These are phyloP conservation scores for Russula foetens DNA, from an alignment of 768 basidiomycete species.

Conservation along the genomic window DNA sequence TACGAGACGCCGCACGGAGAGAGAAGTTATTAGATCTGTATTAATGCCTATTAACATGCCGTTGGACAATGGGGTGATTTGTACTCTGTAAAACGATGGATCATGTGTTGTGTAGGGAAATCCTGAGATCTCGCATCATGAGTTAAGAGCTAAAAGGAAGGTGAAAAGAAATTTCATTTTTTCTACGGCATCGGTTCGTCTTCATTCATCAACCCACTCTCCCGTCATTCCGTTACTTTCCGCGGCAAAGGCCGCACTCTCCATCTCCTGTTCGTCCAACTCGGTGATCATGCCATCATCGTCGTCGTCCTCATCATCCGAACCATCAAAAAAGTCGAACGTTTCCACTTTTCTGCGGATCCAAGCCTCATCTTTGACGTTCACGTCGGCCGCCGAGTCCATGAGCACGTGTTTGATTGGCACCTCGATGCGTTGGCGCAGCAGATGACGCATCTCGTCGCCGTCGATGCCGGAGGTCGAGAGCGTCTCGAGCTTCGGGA, in stretches of 20 bases:
- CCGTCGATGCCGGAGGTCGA: conserved; percentile 39
- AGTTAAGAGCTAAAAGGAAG: not conserved
- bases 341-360: conserved; percentile 40
- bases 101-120: not conserved
- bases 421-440: conserved; percentile 37
- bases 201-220: conserved; percentile 1
- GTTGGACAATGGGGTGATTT: not conserved
- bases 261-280: conserved; percentile 24
- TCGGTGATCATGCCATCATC: conserved; percentile 9
- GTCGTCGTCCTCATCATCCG: conserved; percentile 39
- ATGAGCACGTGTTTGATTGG: conserved; percentile 42
- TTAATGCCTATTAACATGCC: conserved; percentile 7
- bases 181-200: not conserved
- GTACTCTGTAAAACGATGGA: not conserved
- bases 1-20: not conserved
- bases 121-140: not conserved
- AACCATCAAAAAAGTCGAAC: conserved; percentile 45
- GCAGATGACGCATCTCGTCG: conserved; percentile 34
- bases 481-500: conserved; percentile 46
- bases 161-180: not conserved
- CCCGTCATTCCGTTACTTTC: conserved; percentile 5
- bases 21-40: conserved; percentile 9
- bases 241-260: not conserved
- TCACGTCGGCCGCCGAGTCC: conserved; percentile 38
- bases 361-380: conserved; percentile 40